These are phyloP conservation scores for Rhodotorula toruloides DNA, from an alignment of 768 basidiomycete species.

Conservation along the genomic window DNA sequence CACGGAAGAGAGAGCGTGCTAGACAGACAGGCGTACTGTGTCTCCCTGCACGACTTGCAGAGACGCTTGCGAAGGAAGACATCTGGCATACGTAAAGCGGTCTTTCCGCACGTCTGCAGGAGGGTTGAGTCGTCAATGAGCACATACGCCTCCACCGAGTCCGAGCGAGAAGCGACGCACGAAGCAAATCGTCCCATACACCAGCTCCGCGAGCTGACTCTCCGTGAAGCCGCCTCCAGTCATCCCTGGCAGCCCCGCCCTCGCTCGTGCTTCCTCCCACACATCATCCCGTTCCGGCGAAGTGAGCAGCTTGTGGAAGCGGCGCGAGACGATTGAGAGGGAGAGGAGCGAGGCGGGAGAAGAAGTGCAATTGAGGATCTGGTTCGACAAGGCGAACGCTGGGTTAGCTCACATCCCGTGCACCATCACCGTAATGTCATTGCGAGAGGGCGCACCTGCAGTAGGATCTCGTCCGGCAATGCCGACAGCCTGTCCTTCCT, in stretches of 20 bases:
- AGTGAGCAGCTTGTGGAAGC: not conserved
- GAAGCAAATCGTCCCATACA: not conserved
- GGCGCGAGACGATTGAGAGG: not conserved
- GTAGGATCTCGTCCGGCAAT: not conserved
- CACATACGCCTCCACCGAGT: too few relatives aligned
- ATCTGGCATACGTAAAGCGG: not conserved
- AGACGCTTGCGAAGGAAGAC: slow-evolving; percentile 8
- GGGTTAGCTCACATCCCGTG: too few relatives aligned
- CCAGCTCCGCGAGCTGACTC: not conserved
- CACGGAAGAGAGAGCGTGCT: not conserved
- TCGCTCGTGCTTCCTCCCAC: not conserved
- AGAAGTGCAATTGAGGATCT: too few relatives aligned
- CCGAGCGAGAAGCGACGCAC: not conserved
- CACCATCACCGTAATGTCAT: too few relatives aligned
- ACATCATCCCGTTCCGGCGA: not conserved
- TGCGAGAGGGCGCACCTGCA: too few relatives aligned
- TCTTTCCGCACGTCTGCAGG: not conserved
- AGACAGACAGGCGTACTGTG: not conserved
- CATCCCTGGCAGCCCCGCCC: not conserved
- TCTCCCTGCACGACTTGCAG: slow-evolving; percentile 4
- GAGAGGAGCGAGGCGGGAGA: not conserved
- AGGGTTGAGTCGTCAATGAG: not conserved
- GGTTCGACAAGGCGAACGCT: too few relatives aligned
- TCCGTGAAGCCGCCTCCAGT: not conserved
- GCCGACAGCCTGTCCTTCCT: not conserved